Conservation (phyloP, 495 filamentous ascomycete species). For the Lophiostoma macrostomum region DNA sequence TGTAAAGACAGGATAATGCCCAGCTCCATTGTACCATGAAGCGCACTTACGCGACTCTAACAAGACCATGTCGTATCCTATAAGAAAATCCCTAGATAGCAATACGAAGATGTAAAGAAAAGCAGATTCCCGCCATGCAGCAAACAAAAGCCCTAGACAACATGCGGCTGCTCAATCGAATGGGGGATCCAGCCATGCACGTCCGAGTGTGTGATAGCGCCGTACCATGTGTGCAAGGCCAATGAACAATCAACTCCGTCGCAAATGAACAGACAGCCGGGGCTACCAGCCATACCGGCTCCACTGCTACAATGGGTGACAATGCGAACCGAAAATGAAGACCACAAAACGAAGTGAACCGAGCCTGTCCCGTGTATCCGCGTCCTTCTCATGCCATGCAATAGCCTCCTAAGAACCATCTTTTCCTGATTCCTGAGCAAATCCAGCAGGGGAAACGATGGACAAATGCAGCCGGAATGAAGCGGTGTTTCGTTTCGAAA, state of each 20-base stretch:
- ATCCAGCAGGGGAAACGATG: constrained; percentile 13
- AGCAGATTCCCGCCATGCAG: constrained; percentile 34
- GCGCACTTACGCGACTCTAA: constrained; percentile 23
- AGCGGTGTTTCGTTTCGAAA: constrained; percentile 1
- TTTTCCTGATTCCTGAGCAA: constrained; percentile 28
- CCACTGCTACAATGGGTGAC: constrained; percentile 12
- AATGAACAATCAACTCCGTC: constrained; percentile 29
- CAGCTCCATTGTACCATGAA: constrained; percentile 10
- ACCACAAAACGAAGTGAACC: background rate
- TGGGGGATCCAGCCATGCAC: constrained; percentile 30
- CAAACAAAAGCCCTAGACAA: constrained; percentile 4
- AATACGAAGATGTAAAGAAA: background rate
- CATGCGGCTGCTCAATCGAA: constrained; percentile 23
- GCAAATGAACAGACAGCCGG: constrained; percentile 28
- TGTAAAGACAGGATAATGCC: constrained; percentile 33
- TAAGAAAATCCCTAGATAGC: constrained; percentile 2
- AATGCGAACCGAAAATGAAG: constrained; percentile 15
- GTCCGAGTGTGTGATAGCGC: constrained; percentile 29
- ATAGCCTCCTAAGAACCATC: constrained; percentile 13
- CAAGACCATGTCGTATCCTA: constrained; percentile 1
- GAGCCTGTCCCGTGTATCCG: constrained; percentile 6
- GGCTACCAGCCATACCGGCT: constrained; percentile 18
- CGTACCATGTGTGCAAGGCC: constrained; percentile 30
- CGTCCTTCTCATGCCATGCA: constrained; percentile 20
- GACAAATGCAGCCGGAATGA: constrained; percentile 26